phyloP scores from a whole-genome alignment of 768 basidiomycete genomes.

The Leccinum aurantiacum region DNA sequence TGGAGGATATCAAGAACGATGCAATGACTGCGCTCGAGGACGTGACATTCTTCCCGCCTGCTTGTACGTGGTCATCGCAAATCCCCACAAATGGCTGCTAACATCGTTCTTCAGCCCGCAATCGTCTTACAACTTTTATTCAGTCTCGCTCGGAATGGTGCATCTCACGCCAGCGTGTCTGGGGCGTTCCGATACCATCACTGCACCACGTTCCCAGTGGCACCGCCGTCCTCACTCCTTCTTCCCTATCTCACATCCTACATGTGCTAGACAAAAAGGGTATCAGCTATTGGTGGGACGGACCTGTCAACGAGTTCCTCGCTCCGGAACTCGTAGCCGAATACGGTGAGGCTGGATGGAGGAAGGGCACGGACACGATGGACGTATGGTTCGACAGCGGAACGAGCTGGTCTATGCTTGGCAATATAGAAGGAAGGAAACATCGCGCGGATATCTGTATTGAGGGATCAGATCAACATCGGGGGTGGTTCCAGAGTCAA shows the following conservation, averaged over 20 bases:
- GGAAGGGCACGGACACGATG: slow-evolving; percentile 91
- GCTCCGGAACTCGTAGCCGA: slow-evolving; percentile 53
- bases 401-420: slow-evolving; percentile 85
- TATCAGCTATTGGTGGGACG: slow-evolving; percentile 89
- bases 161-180: slow-evolving; percentile 94
- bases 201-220: slow-evolving; percentile 67
- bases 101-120: slow-evolving; percentile 56
- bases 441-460: slow-evolving; percentile 82
- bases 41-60: slow-evolving; percentile 74
- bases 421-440: slow-evolving; percentile 36
- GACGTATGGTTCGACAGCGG: slow-evolving; percentile 99
- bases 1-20: slow-evolving; percentile 76
- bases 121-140: slow-evolving; percentile 86
- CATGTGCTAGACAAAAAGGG: slow-evolving; percentile 70
- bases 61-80: slow-evolving; percentile 50
- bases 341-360: slow-evolving; percentile 51
- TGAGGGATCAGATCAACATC: slow-evolving; percentile 96
- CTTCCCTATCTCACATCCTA: slow-evolving; percentile 75
- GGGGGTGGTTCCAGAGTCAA: slow-evolving; percentile 98
- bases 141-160: slow-evolving; percentile 96
- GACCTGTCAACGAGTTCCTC: slow-evolving; percentile 79
- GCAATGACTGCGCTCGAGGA: slow-evolving; percentile 67
- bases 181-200: slow-evolving; percentile 96
- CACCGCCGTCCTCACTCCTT: slow-evolving; percentile 59
- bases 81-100: not conserved